Evolutionary conservation across 2,329 filamentous ascomycete genomes (phyloP), one percentile per base, ranked within the genome.

Genomic region (Calonectria pauciramosa): DNA sequence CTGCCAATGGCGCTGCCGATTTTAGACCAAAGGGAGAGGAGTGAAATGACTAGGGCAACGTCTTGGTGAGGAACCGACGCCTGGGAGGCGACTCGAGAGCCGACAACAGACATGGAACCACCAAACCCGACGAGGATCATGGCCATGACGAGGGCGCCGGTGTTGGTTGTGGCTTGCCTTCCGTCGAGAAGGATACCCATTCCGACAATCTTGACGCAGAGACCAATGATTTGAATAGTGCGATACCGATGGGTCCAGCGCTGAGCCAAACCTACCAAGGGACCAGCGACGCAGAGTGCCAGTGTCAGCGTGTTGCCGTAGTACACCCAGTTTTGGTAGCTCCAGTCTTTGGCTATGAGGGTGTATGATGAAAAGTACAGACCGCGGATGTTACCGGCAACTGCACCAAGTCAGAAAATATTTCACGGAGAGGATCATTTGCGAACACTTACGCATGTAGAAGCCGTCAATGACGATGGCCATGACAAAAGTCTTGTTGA

Each of bases 11-110:
- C 83, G 4, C 79, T 84, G 1, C 84, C 83, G 7, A 86, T 78
- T 32, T 82, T 84, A 20, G 80, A 82, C 85, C 85, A 86, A 18
- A 86, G 77, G 0, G 84, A 83, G 2, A 85, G 75, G 4, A 83
- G 74, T 2, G 82, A 79, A 56, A 86, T 86, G 41, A 81, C 77
- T 4, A 80, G 75, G 1, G 85, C 82, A 54, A 86, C 79, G 67
- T 86, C 82, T 63, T 85, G 81, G 72, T 86, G 85, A 0, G 84
- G 85, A 0, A 87, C 85, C 1, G 85, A 86, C 3, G 83, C 85
- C 68, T 86, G 84, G 8, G 80, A 82, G 4, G 82, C 85, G 5
- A 86, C 84, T 10, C 84, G 81, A 2, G 83, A 83, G 20, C 83
- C 84, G n/a, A 86, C 80, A 7, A 85, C 82, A 28, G 81, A 82